Evolutionary conservation across 106 monocot genomes (phyloP), one percentile per base, ranked within the genome.

Genomic region (Platanthera guangdongensis): DNA sequence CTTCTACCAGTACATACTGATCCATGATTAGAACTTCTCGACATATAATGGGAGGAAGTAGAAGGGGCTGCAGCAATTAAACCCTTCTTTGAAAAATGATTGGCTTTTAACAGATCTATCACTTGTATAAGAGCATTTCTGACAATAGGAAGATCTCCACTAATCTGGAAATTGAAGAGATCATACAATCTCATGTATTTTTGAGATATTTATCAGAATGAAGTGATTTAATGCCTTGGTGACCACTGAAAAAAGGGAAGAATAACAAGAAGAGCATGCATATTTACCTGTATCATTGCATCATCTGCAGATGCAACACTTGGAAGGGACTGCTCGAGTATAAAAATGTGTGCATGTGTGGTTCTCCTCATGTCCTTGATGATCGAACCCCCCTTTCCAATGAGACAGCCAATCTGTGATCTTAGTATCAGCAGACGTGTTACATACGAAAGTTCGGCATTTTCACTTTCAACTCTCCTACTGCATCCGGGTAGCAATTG

Each of bases 321-420:
- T 3, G 84, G 82, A 69, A 85, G 82, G 54, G 82, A 72, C 49
- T 87, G 82, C 54, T 89, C 74, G 15, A 90, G 54, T 72, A 90
- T 84, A 25, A 80, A 86, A 16, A 90, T 87, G 59, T 84, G 86
- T 76, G 90, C 84, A 6, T 67, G 80, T 32, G 90, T 87, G 48
- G 73, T 10, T 79, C 84, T 90, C 63, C 90, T 80, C 87, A 90
- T 90, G 13, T 87, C 86, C 39, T 82, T 82, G 59, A 90, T 85
- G 75, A 90, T 74, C 45, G 80, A 80, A 9, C 90, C 86, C 57
- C 86, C 86, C 82, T 87, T 90, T 9, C 90, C 90, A 82, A 90
- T 90, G 14, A 90, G 67, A 57, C 86, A 86, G 71, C 90, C 90
- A 82, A 90, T 83, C 57, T 77, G 82, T 48, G 90, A 82, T 78